phyloP scores from a whole-genome alignment of 2,329 filamentous ascomycete species.

The Trichoderma koningii region DNA sequence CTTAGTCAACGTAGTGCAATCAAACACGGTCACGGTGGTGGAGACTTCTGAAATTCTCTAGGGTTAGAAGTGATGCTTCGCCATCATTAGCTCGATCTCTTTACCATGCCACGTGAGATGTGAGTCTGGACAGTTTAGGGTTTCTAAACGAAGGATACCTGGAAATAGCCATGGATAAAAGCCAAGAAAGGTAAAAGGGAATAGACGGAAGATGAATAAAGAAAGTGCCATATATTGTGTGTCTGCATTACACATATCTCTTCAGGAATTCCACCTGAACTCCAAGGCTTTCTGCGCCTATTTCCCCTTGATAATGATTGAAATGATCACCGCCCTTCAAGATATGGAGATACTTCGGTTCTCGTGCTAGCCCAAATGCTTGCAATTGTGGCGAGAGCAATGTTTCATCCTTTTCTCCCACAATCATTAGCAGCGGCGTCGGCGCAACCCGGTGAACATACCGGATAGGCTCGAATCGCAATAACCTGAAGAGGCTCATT shows the following conservation, averaged over 20 bases:
- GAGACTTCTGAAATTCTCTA: no score
- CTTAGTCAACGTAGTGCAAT: no score
- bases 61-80: no score
- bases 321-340: slow-evolving; percentile 23
- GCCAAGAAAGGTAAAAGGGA: no score
- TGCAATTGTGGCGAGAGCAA: slow-evolving; percentile 23
- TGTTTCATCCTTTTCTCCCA: slow-evolving; percentile 21
- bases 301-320: slow-evolving; percentile 22
- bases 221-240: not conserved
- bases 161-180: no score
- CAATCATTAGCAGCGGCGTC: slow-evolving; percentile 28
- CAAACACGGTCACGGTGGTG: no score
- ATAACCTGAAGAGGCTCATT: slow-evolving; percentile 10
- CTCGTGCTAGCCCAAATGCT: slow-evolving; percentile 27
- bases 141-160: no score
- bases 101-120: no score
- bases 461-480: slow-evolving; percentile 21
- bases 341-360: slow-evolving; percentile 27
- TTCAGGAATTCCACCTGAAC: slow-evolving; percentile 13
- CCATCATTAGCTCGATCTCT: no score
- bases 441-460: slow-evolving; percentile 29
- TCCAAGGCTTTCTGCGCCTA: slow-evolving; percentile 10
- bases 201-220: no score
- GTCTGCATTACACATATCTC: not conserved
- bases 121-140: no score